Base-by-base conservation (phyloP, 2,329 filamentous ascomycete genomes). In the Colletotrichum limetticola region DNA sequence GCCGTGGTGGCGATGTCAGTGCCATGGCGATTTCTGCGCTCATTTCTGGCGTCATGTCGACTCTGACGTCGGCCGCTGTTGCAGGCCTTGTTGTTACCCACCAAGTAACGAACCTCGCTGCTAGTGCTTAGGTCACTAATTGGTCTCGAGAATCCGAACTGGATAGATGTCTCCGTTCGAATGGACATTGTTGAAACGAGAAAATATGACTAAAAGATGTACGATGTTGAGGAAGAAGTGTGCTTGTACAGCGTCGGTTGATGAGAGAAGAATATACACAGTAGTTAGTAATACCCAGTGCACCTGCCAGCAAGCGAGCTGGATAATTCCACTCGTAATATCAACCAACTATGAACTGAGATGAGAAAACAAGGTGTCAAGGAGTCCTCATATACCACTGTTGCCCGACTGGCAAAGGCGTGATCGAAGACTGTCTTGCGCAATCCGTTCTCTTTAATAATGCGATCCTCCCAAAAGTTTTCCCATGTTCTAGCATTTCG, bases 1-100 rank as follows among this genome's bases (percentile, higher is more conserved):
- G 87, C 4, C 90, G 94, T 57, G 88, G 90, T 49, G 93, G 92
- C 71, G 93, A 97, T 77, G 92, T 97, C 12, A 92, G 93, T 4
- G 87, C 87, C 59, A 88, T 97, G 32, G 94, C 94, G 3, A 70
- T 97, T 24, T 95, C 92, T 37, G 94, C 95, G 6, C 87, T 97
- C 75, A 81, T 95, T 65, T 92, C 93, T 0, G 95, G 95, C 79
- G 90, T 97, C 42, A 85, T 97, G 72, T 90, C 93, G 32, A 97
- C 95, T 0, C 85, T 97, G 77, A 95, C 91, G 3, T 94, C 91
- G 77, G 95, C 95, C 19, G 90, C 89, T 66, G 91, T 96, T 78
- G 94, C 94, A 1, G 94, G 94, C 55, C 87, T 97, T 81, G 86
- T 97, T 72, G 89, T 94, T 58, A 91, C 89, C 24, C 82, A 89